Percentiles rank a stretch among this genome's conserved stretches.
These are phyloP conservation scores for Erucastrum elatum DNA, from an alignment of 345 rosid genomes.

Conservation along the genomic window DNA sequence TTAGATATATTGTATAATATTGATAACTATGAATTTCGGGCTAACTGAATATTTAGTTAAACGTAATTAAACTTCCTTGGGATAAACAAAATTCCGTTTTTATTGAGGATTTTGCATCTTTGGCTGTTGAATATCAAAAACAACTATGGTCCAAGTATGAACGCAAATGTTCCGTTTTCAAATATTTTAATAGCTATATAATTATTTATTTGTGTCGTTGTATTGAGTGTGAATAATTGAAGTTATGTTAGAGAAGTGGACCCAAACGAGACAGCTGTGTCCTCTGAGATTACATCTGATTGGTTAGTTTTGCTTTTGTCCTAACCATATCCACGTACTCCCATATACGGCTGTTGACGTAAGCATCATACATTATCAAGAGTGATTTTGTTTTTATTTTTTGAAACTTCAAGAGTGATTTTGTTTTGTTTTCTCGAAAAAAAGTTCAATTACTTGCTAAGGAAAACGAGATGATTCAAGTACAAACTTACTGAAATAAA, in stretches of 20 bases:
- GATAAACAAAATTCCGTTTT: neutral
- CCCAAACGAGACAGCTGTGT: slow-evolving; percentile 43
- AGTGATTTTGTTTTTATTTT: neutral
- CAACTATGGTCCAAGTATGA: slow-evolving; percentile 31
- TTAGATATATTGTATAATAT: neutral
- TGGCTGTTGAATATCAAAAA: neutral
- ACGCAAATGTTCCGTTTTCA: slow-evolving; percentile 30
- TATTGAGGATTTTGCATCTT: neutral
- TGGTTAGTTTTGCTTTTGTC: slow-evolving; percentile 43
- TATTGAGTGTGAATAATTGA: slow-evolving; percentile 33
- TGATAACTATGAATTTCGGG: neutral
- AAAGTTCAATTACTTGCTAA: neutral
- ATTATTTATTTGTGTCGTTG: slow-evolving; percentile 18
- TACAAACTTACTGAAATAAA: neutral
- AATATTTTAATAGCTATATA: neutral
- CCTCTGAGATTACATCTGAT: slow-evolving; percentile 35
- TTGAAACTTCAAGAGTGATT: neutral
- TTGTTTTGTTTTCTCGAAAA: neutral
- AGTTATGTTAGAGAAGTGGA: slow-evolving; percentile 40
- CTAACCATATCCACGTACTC: slow-evolving; percentile 40
- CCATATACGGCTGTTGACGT: slow-evolving; percentile 39
- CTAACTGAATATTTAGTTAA: neutral
- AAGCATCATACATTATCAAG: slow-evolving; percentile 20
- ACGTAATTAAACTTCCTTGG: neutral
- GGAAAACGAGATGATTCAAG: neutral